Percentiles rank a stretch among this genome's conserved stretches.
Evolutionary conservation across 192 early-diverging fungal species (phyloP).

Genomic region (Dissophora ornata): DNA sequence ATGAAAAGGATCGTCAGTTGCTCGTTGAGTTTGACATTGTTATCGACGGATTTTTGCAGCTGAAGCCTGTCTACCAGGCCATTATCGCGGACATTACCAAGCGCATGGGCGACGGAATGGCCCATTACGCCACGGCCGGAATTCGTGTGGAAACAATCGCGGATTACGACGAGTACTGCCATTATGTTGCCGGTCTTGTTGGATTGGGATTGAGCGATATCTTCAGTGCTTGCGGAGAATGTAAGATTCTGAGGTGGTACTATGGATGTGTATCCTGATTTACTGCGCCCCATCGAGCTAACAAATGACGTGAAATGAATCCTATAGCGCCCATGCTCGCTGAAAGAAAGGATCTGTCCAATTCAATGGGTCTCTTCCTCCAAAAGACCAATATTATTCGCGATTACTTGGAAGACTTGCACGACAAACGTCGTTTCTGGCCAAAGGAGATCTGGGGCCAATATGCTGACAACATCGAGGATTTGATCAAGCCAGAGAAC

Average conservation of each 20-base stretch:
- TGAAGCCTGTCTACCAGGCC: constrained; percentile 81
- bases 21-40: constrained; percentile 91
- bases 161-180: constrained; percentile 97
- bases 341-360: constrained; percentile 63
- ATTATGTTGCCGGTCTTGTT: constrained; percentile 97
- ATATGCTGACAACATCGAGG: constrained; percentile 79
- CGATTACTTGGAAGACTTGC: constrained; percentile 92
- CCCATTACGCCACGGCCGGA: constrained; percentile 77
- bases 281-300: not conserved
- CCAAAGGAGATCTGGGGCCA: constrained; percentile 93
- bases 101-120: constrained; percentile 97
- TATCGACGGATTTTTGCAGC: constrained; percentile 86
- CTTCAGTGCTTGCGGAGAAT: constrained; percentile 89
- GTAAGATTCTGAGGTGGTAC: constrained; percentile 25
- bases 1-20: constrained; percentile 94
- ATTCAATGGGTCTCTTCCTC: constrained; percentile 97
- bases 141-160: constrained; percentile 74
- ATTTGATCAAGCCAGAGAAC: constrained; percentile 78
- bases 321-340: constrained; percentile 33
- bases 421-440: constrained; percentile 95
- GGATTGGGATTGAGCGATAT: constrained; percentile 92
- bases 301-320: too few species aligned
- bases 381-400: constrained; percentile 99
- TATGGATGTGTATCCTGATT: not conserved
- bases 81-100: constrained; percentile 93